These are phyloP conservation scores for Kwoniella europaea DNA, from an alignment of 768 basidiomycete species.

Conservation along the genomic window DNA sequence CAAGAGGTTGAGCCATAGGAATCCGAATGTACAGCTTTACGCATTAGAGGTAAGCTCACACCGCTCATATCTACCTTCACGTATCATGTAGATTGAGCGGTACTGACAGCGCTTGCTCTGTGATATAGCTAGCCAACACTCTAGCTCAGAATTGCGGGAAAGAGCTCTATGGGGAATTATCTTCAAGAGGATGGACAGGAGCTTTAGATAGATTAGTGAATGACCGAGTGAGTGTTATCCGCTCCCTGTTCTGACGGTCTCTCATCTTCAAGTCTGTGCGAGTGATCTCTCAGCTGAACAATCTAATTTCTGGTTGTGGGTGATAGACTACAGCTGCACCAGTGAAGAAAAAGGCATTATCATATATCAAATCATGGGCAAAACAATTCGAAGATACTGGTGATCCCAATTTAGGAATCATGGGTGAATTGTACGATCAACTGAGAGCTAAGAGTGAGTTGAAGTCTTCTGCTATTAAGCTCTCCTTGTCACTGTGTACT, in stretches of 20 bases:
- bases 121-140: slow-evolving; percentile 75
- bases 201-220: slow-evolving; percentile 82
- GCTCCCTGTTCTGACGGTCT: not conserved
- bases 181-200: slow-evolving; percentile 86
- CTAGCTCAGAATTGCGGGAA: slow-evolving; percentile 89
- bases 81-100: too few relatives aligned
- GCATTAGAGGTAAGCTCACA: slow-evolving; percentile 70
- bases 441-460: slow-evolving; percentile 79
- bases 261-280: not conserved
- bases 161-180: slow-evolving; percentile 80
- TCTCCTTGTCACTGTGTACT: not conserved
- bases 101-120: too few relatives aligned
- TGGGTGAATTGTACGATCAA: slow-evolving; percentile 84
- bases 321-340: slow-evolving; percentile 86
- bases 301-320: not conserved
- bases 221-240: slow-evolving; percentile 69
- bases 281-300: not conserved
- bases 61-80: too few relatives aligned
- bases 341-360: slow-evolving; percentile 76
- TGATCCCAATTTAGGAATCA: slow-evolving; percentile 79
- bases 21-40: slow-evolving; percentile 95
- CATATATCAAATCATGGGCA: slow-evolving; percentile 79
- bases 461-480: not conserved
- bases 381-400: slow-evolving; percentile 72
- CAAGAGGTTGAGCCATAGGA: slow-evolving; percentile 90